Base-by-base conservation (phyloP, 2,329 filamentous ascomycete genomes). In the Sporothrix humicola region DNA sequence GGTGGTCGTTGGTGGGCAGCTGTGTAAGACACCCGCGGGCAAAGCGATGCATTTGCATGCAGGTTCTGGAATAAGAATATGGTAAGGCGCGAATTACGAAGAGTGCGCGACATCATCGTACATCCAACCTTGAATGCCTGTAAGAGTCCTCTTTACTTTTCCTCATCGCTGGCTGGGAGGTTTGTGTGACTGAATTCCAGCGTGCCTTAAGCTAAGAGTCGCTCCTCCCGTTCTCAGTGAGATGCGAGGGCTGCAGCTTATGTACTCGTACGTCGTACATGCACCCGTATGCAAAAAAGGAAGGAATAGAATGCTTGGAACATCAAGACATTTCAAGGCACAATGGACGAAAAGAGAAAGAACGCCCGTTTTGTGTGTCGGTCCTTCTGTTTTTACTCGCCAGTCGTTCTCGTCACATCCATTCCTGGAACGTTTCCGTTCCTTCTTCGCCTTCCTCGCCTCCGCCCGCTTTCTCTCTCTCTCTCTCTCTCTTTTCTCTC, bases 21-120 rank as follows among this genome's bases (percentile, higher is more conserved):
- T 48, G 48, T 52, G 66, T 69, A 52, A 54, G 69, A 50, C 65
- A 52, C 56, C 15, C 69, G 61, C 56, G 69, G 54, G 69, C 54
- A 48, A 42, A 12, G 54, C 69, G 54, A 71, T 46, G 54, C 6
- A 26, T 44, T 54, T 20, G 15, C 37, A 70, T 56, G 50, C 26
- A 31, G 31, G 37, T 37, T 58, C 52, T 37, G 65, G 12, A 68
- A 31, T 52, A 17, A 58, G 68, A 37, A 58, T 56, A 23, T 37
- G n/a, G 52, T 20, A 59, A 59, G 37, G 37, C 52, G 20, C 42
- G 54, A 61, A 54, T 37, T 42, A 54, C 65, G 48, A 69, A 54
- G 23, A 12, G 20, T n/a, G 65, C 20, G 26, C 20, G 26, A 42
- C 17, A n/a, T 42, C 23, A 37, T 26, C 13, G 31, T 37, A 37